Percentiles rank a stretch among this genome's conserved stretches.
These are phyloP conservation scores for Zalerion maritima DNA, from an alignment of 495 filamentous ascomycete species.

Conservation along the genomic window DNA sequence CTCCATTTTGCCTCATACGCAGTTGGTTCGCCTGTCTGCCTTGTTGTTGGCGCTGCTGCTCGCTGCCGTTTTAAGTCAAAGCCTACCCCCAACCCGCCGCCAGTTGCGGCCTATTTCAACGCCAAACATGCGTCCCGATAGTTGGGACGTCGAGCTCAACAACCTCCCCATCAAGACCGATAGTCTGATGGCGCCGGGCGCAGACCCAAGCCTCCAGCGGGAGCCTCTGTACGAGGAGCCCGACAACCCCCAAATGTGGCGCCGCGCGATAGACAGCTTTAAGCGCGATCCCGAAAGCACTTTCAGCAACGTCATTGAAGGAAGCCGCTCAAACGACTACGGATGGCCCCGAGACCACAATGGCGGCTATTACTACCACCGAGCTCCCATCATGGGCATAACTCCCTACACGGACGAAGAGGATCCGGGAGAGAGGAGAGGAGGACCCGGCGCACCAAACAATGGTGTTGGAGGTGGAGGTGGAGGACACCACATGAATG, in stretches of 20 bases:
- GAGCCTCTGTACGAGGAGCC: slow-evolving; percentile 21
- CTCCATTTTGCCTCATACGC: too few relatives aligned
- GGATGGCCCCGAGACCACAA: slow-evolving; percentile 33
- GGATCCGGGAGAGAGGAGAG: too few relatives aligned
- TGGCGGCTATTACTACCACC: slow-evolving; percentile 30
- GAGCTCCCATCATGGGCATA: slow-evolving; percentile 13
- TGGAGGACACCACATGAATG: slow-evolving; percentile 4
- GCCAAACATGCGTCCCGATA: too few relatives aligned
- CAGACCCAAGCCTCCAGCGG: too few relatives aligned
- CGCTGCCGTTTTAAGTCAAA: too few relatives aligned
- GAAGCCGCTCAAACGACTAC: too few relatives aligned
- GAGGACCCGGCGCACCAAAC: too few relatives aligned
- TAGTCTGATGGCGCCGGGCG: too few relatives aligned
- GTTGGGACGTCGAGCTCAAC: slow-evolving; percentile 21
- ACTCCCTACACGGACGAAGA: slow-evolving; percentile 9
- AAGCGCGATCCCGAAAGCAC: slow-evolving; percentile 57
- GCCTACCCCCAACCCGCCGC: slow-evolving; percentile 11
- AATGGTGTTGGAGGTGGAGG: slow-evolving; percentile 2
- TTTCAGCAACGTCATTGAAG: too few relatives aligned
- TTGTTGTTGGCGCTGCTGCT: too few relatives aligned
- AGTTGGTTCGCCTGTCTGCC: too few relatives aligned
- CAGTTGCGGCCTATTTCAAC: too few relatives aligned
- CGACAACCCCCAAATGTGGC: slow-evolving; percentile 4
- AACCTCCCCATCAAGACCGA: slow-evolving; percentile 24
- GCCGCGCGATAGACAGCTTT: slow-evolving; percentile 62